Base-by-base conservation (phyloP, 441 rosid genomes). In the Mallotus repandus region DNA sequence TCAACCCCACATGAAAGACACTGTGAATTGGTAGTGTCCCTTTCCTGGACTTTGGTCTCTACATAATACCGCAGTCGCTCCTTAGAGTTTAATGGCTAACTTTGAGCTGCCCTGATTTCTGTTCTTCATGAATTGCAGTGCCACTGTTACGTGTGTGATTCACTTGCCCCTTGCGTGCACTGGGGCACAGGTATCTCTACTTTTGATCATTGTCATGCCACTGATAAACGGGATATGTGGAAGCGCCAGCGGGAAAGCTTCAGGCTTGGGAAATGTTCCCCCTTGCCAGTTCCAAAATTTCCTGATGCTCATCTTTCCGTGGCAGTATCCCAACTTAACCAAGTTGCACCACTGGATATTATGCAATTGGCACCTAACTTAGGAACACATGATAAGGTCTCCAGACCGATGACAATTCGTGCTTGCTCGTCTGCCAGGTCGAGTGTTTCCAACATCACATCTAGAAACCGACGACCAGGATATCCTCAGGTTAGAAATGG, bases 141-240 rank as follows among this genome's bases (percentile, higher is more conserved):
- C 77, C 94, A 95, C 74, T 92, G 97, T 74, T 95, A 87, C 74
- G 98, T 95, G 55, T 95, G 98, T 18, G 99, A 95, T 81, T 79
- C 79, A 19, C 85, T 63, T 70, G 98, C 94, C 22, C 99, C 98
- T 50, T 95, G 98, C 80, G 19, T 58, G 0, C 76, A 77, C 71
- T 95, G 99, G 99, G 84, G 84, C 74, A 69, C 78, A 7, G 89
- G 93, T 55, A 13, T 52, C 54, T 80, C 77, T 29, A 69, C 8
- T 25, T 16, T 43, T 48, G 87, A 91, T 74, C 99, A 95, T 75
- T 95, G 99, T 69, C 92, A 92, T 80, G 99, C 99, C 71, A 91
- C 89, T 21, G 89, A 92, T 70, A 88, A 88, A 81, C 86, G 76
- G 35, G 87, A 78, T 69, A 68, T n/a, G 22, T 95, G 98, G 99